Percentiles rank a stretch among this genome's conserved stretches.
Conservation (phyloP, 2,329 filamentous ascomycete species). For the Dendryphion nanum region DNA sequence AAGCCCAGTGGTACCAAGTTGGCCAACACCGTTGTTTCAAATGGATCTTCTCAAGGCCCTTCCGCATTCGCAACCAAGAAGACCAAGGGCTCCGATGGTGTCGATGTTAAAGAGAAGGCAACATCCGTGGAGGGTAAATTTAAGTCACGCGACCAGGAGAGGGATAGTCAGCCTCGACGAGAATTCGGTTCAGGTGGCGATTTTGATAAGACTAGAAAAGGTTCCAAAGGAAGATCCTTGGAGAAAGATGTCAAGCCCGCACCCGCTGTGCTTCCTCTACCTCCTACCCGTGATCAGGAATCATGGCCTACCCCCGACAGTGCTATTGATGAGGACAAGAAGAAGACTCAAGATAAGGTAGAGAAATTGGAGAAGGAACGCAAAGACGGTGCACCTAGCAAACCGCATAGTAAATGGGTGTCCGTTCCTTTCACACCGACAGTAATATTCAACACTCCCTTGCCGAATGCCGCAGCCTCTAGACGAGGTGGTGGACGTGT, state of each 20-base stretch:
- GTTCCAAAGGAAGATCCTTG: constrained; percentile 20
- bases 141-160: constrained; percentile 30
- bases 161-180: constrained; percentile 19
- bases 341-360: constrained; percentile 66
- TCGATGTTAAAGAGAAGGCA: constrained; percentile 18
- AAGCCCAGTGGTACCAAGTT: constrained; percentile 13
- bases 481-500: constrained; percentile 44
- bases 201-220: constrained; percentile 22
- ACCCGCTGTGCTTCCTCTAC: constrained; percentile 46
- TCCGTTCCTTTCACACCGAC: constrained; percentile 78
- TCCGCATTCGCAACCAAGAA: constrained; percentile 21
- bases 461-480: constrained; percentile 52
- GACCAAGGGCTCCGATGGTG: constrained; percentile 11
- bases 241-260: constrained; percentile 29
- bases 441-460: constrained; percentile 81
- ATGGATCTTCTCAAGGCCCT: constrained; percentile 15
- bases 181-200: constrained; percentile 26
- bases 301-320: constrained; percentile 91
- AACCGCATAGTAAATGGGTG: constrained; percentile 71
- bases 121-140: constrained; percentile 14
- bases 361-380: constrained; percentile 65
- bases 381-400: constrained; percentile 47
- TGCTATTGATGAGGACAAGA: constrained; percentile 72
- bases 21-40: constrained; percentile 9
- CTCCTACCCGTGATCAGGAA: constrained; percentile 71